phyloP scores from a whole-genome alignment of 306 rosid genomes.

The Spatholobus suberectus region DNA sequence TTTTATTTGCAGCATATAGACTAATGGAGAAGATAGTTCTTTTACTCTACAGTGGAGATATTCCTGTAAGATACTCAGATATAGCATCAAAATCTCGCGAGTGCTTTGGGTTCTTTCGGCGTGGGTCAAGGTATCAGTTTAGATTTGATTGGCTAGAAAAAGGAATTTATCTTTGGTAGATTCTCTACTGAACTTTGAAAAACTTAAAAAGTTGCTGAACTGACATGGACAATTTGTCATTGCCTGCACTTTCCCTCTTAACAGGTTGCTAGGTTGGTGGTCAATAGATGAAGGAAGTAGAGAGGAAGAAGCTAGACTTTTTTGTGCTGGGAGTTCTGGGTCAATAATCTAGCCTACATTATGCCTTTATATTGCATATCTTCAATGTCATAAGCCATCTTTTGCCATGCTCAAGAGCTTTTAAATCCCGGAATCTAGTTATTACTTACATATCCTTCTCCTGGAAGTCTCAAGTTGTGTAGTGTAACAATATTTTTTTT shows the following conservation, averaged over 20 bases:
- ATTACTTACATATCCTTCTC: background rate
- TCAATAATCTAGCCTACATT: constrained; percentile 43
- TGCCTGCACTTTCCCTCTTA: constrained; percentile 34
- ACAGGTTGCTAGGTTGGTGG: constrained; percentile 96
- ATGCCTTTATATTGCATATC: constrained; percentile 25
- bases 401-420: constrained; percentile 13
- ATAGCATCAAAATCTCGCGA: constrained; percentile 68
- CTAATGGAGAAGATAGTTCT: constrained; percentile 73
- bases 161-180: constrained; percentile 14
- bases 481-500: background rate
- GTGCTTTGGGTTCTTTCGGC: constrained; percentile 74
- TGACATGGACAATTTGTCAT: constrained; percentile 28
- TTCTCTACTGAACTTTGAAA: constrained; percentile 17
- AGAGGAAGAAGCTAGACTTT: constrained; percentile 92
- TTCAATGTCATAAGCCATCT: constrained; percentile 9
- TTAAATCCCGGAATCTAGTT: background rate
- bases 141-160: constrained; percentile 20
- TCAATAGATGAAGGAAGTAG: constrained; percentile 86
- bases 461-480: background rate
- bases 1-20: constrained; percentile 75
- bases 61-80: constrained; percentile 62
- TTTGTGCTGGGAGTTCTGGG: constrained; percentile 70
- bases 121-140: constrained; percentile 72
- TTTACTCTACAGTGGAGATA: constrained; percentile 52
- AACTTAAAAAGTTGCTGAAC: constrained; percentile 11